phyloP scores from a whole-genome alignment of 202 grass and related monocot genomes.

The Tripidium arundinaceum region DNA sequence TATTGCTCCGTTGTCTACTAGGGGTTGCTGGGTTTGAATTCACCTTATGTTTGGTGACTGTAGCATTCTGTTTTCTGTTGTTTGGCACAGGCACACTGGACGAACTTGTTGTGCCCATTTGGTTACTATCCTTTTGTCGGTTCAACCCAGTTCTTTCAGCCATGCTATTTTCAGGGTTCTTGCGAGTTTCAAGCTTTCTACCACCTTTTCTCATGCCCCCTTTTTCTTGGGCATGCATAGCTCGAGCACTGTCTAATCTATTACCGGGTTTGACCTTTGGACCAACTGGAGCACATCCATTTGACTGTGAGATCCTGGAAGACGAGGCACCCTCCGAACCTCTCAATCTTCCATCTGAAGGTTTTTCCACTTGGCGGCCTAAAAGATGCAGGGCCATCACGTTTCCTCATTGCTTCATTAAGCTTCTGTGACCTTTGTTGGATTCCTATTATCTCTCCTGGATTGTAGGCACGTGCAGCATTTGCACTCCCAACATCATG shows the following conservation, averaged over 20 bases:
- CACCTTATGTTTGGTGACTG: constrained; percentile 28
- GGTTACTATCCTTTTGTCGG: constrained; percentile 34
- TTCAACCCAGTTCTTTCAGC: constrained; percentile 22
- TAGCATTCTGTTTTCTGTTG: constrained; percentile 56
- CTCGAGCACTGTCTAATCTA: constrained; percentile 37
- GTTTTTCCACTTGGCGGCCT: constrained; percentile 19
- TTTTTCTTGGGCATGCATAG: constrained; percentile 36
- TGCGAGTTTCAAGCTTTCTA: constrained; percentile 29
- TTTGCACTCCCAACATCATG: constrained; percentile 32
- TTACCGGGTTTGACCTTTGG: constrained; percentile 41
- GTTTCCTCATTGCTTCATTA: constrained; percentile 28
- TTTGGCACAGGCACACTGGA: constrained; percentile 51
- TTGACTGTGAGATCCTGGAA: constrained; percentile 29
- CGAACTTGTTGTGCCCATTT: constrained; percentile 9
- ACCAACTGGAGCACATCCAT: constrained; percentile 39
- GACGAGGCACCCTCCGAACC: constrained; percentile 32
- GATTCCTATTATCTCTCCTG: constrained; percentile 38
- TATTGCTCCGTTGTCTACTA: constrained; percentile 34
- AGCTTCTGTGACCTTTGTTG: constrained; percentile 42
- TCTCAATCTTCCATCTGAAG: constrained; percentile 44
- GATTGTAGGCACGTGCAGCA: constrained; percentile 41
- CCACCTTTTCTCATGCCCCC: constrained; percentile 26
- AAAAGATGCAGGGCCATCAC: constrained; percentile 8
- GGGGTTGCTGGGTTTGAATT: constrained; percentile 35
- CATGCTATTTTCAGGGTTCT: constrained; percentile 25